Base-by-base conservation (phyloP, 805 yeast species). In the Helenozyma baotianmanensis region DNA sequence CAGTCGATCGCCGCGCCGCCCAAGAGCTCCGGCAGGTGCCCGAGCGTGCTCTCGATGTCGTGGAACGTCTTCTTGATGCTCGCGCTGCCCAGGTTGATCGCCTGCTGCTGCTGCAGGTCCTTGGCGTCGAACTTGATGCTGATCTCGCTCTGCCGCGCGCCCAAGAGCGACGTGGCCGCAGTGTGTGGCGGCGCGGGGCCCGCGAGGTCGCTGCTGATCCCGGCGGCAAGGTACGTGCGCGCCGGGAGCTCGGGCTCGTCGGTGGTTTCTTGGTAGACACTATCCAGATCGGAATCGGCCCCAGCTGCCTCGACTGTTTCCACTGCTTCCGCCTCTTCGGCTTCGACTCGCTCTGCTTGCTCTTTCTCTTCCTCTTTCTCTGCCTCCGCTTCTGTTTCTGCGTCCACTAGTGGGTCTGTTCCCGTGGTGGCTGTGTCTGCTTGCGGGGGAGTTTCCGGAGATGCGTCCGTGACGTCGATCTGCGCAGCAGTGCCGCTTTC, bases 91-190 rank as follows among this genome's bases (percentile, higher is more conserved):
- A 65, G 51, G 21, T 48, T 53, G 32, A 62, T 56, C 6, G 57
- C 52, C 23, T 75, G 80, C 48, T 72, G 74, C 14, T 76, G 74
- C 19, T 68, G 59, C 7, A 64, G 63, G 27, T 78, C 72, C 33
- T 72, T 75, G 7, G 69, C 53, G 18, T 64, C 62, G 29, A 76
- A 68, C 23, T 70, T 76, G 33, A 67, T 66, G 36, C 70, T 66
- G 30, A 82, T 74, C 30, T 75, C 78, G 41, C 72, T 70, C 31
- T 72, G 71, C 40, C 86, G 71, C 29, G 78, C 70, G 29, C 78
- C 69, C 23, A 85, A 63, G 40, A 86, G 63, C 29, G 47, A 37
- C 21, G 28, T 18, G 3, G 41, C 39, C 19, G 19, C 27, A 4
- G 12, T 24, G 4, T 30, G 27, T 6, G 29, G 27, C 6, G 33